These are phyloP conservation scores for Leersia perrieri DNA, from an alignment of 176 grass and related monocot genomes.

Conservation along the genomic window DNA sequence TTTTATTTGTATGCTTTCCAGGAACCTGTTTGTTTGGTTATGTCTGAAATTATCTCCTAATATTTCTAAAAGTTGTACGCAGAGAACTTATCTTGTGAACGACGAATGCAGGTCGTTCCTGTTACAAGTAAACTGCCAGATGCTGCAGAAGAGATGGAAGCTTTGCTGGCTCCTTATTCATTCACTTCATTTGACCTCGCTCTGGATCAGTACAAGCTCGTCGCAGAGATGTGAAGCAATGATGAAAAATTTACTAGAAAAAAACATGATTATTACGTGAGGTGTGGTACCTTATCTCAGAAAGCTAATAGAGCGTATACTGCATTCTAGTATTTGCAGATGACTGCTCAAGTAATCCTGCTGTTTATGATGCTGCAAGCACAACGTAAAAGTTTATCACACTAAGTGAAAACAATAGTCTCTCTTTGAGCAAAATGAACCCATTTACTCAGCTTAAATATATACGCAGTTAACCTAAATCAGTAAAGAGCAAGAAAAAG, in stretches of 20 bases:
- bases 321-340: neutral
- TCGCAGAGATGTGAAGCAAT: neutral
- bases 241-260: neutral
- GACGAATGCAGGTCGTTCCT: neutral
- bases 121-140: neutral
- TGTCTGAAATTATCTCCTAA: neutral
- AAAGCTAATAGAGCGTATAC: neutral
- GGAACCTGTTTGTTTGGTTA: neutral
- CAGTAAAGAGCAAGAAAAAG: too few species aligned
- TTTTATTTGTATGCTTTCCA: neutral
- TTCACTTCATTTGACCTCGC: neutral
- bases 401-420: neutral
- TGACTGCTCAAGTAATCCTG: neutral
- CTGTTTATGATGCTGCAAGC: neutral
- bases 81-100: neutral
- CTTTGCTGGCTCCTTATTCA: neutral
- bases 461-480: too few species aligned
- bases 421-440: neutral
- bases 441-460: neutral
- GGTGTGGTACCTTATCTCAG: neutral
- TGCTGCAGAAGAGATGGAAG: neutral
- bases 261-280: neutral
- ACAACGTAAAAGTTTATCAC: neutral
- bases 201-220: neutral
- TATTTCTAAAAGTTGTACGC: neutral